A percentile compares a stretch with the other conserved stretches of the same genome.
Conservation (phyloP, 129 eudicot species). For the Arctium lappa region DNA sequence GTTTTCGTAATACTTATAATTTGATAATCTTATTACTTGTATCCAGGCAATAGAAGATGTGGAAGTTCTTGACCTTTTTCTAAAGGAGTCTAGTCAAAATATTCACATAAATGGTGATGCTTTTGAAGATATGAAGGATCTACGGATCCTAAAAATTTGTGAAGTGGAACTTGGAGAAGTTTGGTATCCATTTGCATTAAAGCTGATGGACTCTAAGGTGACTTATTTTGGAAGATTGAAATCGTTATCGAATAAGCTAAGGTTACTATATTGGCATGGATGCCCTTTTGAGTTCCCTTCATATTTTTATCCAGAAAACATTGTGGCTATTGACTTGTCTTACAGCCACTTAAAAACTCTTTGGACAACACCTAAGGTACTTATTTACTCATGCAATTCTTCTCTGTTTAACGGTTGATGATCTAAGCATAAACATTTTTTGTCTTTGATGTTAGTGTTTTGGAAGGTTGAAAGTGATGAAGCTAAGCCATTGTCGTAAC, state of each 20-base stretch:
- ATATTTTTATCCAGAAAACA: background rate
- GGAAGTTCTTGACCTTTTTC: background rate
- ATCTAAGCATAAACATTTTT: background rate
- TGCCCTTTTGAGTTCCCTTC: constrained; percentile 4
- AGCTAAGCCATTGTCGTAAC: constrained; percentile 11
- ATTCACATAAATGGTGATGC: background rate
- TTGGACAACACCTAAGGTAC: constrained; percentile 24
- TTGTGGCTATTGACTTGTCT: constrained; percentile 18
- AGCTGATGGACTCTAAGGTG: background rate
- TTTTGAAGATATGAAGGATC: background rate
- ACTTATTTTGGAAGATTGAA: background rate
- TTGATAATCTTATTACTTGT: background rate
- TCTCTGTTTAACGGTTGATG: background rate
- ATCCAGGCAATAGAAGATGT: background rate
- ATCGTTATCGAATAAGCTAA: background rate
- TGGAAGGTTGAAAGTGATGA: constrained; percentile 10
- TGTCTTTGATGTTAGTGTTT: background rate
- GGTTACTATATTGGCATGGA: background rate
- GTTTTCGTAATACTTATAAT: too few species aligned
- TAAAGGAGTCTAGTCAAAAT: background rate
- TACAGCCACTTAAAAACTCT: constrained; percentile 12
- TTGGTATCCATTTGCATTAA: background rate
- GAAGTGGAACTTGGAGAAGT: background rate
- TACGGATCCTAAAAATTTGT: background rate
- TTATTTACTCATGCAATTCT: background rate